Base-by-base conservation (phyloP, 768 basidiomycete species). In the Chalciporus chontae region DNA sequence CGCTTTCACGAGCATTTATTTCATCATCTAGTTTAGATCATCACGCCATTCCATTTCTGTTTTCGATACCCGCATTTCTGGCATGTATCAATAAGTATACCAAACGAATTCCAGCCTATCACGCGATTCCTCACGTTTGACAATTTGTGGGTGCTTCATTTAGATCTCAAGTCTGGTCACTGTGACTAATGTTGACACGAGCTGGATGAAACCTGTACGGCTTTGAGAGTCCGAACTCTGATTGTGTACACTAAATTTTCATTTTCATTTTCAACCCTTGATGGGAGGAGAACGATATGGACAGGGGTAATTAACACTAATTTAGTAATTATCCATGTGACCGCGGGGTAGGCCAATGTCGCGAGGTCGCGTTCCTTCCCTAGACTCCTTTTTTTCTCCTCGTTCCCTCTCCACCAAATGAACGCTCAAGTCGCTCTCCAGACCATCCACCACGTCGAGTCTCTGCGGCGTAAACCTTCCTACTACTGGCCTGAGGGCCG, bases 21-120 rank as follows among this genome's bases (percentile, higher is more conserved):
- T 43, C 31, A 50, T 53, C 64, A 64, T 64, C 53, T 66, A 66
- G 49, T 51, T 17, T 64, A 64, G 61, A 64, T 3, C 43, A 65
- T 51, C 55, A 60, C 57, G 37, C 53, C 42, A 29, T 29, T 29
- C 43, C 51, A 53, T 43, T 29, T 40, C 43, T 48, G 45, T 56
- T 48, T 27, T 55, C 50, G 45, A 64, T 64, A 64, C 63, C 63
- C 63, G 45, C 63, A 64, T 51, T 52, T 43, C 37, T 53, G 60
- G 45, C 54, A 17, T 64, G 64, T 64, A 21, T 21, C 2, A 21
- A 64, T 56, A 55, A 60, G 50, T 63, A 65, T 51, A 65, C 60
- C 63, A 44, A 51, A 34, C 34, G 34, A 36, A n/a, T 36, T 31
- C 27, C 21, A 21, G 21, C 21, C n/a, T n/a, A 21, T 21, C 21